Percentiles rank a stretch among this genome's conserved stretches.
Evolutionary conservation across 495 filamentous ascomycete species (phyloP).

Genomic region (Penicillium daleae): DNA sequence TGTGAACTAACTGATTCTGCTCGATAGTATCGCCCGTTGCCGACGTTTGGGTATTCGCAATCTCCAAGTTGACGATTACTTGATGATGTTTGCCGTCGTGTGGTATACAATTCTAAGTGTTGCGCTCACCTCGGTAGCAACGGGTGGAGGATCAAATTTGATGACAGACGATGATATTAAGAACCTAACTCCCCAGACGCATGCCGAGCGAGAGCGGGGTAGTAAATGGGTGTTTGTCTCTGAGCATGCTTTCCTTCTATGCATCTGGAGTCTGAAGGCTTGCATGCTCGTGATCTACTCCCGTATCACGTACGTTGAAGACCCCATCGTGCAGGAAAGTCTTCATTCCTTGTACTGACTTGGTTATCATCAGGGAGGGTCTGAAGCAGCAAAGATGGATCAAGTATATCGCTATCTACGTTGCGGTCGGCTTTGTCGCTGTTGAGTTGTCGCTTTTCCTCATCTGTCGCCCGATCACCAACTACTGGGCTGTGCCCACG

Average conservation of each 20-base stretch:
- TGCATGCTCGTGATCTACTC: slow-evolving; percentile 61
- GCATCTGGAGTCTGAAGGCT: slow-evolving; percentile 54
- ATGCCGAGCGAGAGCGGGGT: slow-evolving; percentile 48
- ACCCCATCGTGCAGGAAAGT: background rate
- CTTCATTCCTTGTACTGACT: slow-evolving; percentile 9
- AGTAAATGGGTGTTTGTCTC: slow-evolving; percentile 63
- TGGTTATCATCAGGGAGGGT: slow-evolving; percentile 36
- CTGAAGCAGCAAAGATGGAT: slow-evolving; percentile 45
- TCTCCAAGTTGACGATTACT: slow-evolving; percentile 55
- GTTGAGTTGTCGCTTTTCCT: slow-evolving; percentile 67
- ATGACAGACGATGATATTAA: slow-evolving; percentile 46
- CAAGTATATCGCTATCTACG: slow-evolving; percentile 54
- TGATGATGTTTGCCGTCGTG: slow-evolving; percentile 53
- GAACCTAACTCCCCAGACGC: slow-evolving; percentile 40
- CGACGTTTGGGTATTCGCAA: slow-evolving; percentile 48
- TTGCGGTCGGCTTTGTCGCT: slow-evolving; percentile 58
- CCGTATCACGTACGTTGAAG: slow-evolving; percentile 52
- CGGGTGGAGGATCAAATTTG: slow-evolving; percentile 59
- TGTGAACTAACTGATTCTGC: background rate
- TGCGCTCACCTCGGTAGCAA: slow-evolving; percentile 53
- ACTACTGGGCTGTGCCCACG: slow-evolving; percentile 64
- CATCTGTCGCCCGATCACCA: slow-evolving; percentile 61
- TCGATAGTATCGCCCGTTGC: slow-evolving; percentile 49
- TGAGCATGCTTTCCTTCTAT: slow-evolving; percentile 55
- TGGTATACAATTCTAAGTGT: slow-evolving; percentile 60